A percentile compares a stretch with the other conserved stretches of the same genome.
Evolutionary conservation across 345 rosid genomes (phyloP).

Genomic region (Moricandia arvensis): DNA sequence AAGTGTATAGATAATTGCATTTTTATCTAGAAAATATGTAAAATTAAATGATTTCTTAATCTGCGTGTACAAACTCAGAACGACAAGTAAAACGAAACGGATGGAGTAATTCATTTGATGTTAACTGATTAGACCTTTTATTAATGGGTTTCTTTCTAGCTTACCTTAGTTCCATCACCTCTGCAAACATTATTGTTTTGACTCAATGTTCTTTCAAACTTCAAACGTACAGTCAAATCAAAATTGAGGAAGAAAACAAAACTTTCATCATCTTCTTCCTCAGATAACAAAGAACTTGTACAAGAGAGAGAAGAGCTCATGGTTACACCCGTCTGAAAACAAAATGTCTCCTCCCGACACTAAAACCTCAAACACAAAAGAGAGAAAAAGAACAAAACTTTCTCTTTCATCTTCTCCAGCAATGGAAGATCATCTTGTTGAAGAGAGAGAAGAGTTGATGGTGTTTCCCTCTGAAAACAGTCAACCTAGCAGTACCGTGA

Average conservation of each 20-base stretch:
- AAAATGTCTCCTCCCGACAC: neutral
- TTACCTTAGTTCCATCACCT: too few relatives aligned
- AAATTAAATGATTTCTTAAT: too few relatives aligned
- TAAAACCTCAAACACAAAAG: neutral
- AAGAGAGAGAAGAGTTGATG: conserved; percentile 40
- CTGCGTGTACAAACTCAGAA: too few relatives aligned
- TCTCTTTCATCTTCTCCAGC: neutral
- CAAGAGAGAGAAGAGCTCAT: conserved; percentile 39
- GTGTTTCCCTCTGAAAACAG: conserved; percentile 20
- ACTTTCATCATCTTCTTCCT: neutral
- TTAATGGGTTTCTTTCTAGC: too few relatives aligned
- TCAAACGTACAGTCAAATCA: neutral
- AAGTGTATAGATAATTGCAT: too few relatives aligned
- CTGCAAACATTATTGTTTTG: too few relatives aligned
- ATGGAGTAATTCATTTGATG: too few relatives aligned
- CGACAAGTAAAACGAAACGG: too few relatives aligned
- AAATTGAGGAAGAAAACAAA: neutral
- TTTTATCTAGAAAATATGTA: too few relatives aligned
- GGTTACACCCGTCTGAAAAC: conserved; percentile 24
- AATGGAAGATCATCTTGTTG: neutral
- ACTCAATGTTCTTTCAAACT: too few relatives aligned
- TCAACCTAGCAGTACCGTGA: neutral
- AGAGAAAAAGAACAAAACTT: neutral
- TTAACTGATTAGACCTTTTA: too few relatives aligned
- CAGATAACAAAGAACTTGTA: too few relatives aligned